These are phyloP conservation scores for Phaseolus coccineus DNA, from an alignment of 331 rosid genomes.

Conservation along the genomic window DNA sequence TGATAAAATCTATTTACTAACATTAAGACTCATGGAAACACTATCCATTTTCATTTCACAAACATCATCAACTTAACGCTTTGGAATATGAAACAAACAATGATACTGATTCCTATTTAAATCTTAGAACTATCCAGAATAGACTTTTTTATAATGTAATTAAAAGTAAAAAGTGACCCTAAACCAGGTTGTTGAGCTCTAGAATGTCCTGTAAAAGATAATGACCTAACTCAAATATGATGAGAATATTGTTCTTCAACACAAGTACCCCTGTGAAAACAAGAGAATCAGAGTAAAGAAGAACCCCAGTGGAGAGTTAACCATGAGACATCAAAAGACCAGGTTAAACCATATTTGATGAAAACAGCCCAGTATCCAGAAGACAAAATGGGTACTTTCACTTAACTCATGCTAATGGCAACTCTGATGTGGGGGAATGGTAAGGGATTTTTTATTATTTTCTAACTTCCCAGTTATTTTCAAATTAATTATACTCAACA, in stretches of 20 bases:
- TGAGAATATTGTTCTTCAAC: not conserved
- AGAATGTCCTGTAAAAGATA: conserved; percentile 1
- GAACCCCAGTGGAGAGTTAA: conserved; percentile 27
- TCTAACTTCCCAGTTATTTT: not conserved
- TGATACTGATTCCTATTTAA: not conserved
- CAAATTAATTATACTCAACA: not conserved
- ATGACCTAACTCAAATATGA: not conserved
- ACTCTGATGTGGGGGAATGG: not conserved
- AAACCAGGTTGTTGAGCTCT: not conserved
- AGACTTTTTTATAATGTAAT: not conserved
- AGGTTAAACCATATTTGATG: conserved; percentile 1
- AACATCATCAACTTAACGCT: conserved; percentile 30
- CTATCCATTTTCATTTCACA: conserved; percentile 25
- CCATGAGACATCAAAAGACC: conserved; percentile 18
- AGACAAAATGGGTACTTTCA: conserved; percentile 5
- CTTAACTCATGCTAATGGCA: not conserved
- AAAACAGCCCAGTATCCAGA: conserved; percentile 2
- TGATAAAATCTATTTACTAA: conserved; percentile 4
- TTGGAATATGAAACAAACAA: conserved; percentile 24
- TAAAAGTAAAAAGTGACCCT: conserved; percentile 1
- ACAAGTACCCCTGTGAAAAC: not conserved
- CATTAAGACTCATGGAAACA: conserved; percentile 14
- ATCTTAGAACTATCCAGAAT: not conserved
- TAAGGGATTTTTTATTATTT: not conserved
- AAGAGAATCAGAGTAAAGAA: not conserved